Base-by-base conservation (phyloP, 441 rosid genomes). In the Isatis lusitanica region DNA sequence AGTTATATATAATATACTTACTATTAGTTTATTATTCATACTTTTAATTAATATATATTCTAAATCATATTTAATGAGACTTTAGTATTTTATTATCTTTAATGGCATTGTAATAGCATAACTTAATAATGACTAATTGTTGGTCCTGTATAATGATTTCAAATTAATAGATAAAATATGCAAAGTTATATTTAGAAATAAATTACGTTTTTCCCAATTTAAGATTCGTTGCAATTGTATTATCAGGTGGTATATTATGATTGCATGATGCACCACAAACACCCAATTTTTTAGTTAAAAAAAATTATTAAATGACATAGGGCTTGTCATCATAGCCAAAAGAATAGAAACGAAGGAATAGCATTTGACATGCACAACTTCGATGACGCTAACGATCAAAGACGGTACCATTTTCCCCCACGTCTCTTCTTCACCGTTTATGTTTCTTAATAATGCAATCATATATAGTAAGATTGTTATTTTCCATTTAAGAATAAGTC, bases 341-440 rank as follows among this genome's bases (percentile, higher is more conserved):
- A 21, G 4, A 8, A 9, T 16, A 10, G 17, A 9, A 2, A 0
- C 9, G 8, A 9, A 28, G 26, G 28, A 59, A 47, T 18, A 47
- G 39, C 59, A 47, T 50, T 30, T 59, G 59, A 36, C 67, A 70
- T 70, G 57, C 57, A 64, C 57, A 42, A 73, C 71, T 44, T 44
- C 10, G 28, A 43, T 74, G 44, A 57, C 40, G 60, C 13, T 40
- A 38, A 36, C 21, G 58, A 57, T 56, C 69, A 62, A 62, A 58
- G 26, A 58, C 38, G 8, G 21, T 68, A 30, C 42, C 55, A 56
- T 30, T 57, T 15, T 56, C 58, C 42, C 24, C 28, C 66, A 56
- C 77, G 65, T 57, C 66, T 73, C 71, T 73, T 55, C 15, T 44
- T 42, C 2, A 12, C 12, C 30, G 16, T 69, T 44, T 70, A 24